Base-by-base conservation (phyloP, 495 filamentous ascomycete species). In the Cenococcum geophilum region DNA sequence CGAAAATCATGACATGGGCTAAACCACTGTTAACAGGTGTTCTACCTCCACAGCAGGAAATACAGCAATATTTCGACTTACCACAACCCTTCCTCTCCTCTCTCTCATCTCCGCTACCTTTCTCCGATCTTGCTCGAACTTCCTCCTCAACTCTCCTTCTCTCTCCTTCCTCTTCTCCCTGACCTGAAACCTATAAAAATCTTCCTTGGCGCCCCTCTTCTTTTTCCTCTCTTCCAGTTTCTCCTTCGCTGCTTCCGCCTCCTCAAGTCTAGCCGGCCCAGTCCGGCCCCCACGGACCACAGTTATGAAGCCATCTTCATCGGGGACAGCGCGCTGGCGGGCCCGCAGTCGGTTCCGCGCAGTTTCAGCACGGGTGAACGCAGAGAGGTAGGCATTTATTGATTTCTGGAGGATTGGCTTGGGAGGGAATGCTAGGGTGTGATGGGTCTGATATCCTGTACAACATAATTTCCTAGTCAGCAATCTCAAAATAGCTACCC, bases 171-270 rank as follows among this genome's bases (percentile, higher is more conserved):
- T 84, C 77, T 86, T 87, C 78, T 97, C 92, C 52, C 92, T 76
- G 64, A 82, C 80, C 80, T 98, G 93, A 79, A 97, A 98, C 60
- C 91, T 83, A 72, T 98, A 98, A 73, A 98, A 97, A 68, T 90
- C 87, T 36, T 82, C 81, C 59, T 64, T 71, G 65, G 84, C 73
- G 8, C 84, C 86, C 49, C 79, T 75, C 75, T 78, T 84, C 75
- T 80, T 84, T 73, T 81, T 82, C 75, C 81, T 83, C 76, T 91
- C 85, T 70, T 88, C 79, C 80, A 90, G 85, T 78, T 83, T 84
- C 74, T 84, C 82, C 62, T 83, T 82, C 66, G 86, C 79, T 69
- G 82, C 84, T 73, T 86, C 82, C 11, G 87, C 86, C 68, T 91
- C 89, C 66, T 88, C 87, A 61, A 84, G 81, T 49, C 83, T 77